Base-by-base conservation (phyloP, 805 yeast genomes). In the Candida oleophila region DNA sequence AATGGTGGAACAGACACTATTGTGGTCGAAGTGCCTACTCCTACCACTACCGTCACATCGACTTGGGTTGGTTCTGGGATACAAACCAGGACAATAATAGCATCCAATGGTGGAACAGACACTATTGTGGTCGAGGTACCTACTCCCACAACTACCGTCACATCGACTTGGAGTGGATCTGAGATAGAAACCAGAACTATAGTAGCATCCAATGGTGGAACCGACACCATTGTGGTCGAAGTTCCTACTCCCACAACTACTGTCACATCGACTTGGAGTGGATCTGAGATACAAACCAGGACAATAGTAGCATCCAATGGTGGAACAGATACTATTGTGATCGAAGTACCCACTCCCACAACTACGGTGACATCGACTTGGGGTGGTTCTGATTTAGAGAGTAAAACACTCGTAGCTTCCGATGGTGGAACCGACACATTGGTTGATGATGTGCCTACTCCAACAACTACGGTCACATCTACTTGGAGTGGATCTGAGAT, bases 291-390 rank as follows among this genome's bases (percentile, higher is more conserved):
- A 2, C 45, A 50, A 4, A 55, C 62, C 1, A 25, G 36, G 25
- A 50, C 60, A 4, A 53, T 52, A 38, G 55, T 49, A 16, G 14
- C 18, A n/a, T 18, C 40, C 8, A 9, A 14, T 15, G 40, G 40
- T 18, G 38, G 47, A 3, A 62, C 65, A 5, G 56, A 42, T 38
- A 60, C 64, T 4, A 56, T 58, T 21, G 55, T 48, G 19, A 61
- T 57, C 11, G 52, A 51, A 19, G 60, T 54, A n/a, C 65, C 65
- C 33, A 48, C 41, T 44, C 60, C 57, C 14, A 50, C 51, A 12
- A 50, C 25, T 14, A 46, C 52, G 11, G 43, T 42, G 36, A 51
- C 57, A 1, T 7, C 2, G 22, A 46, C 52, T 3, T 53, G 51
- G 52, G 49, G 57, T 11, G 58, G 59, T 12, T 3, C 43, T 12